Conservation (phyloP, 345 rosid species). For the Populus nigra region DNA sequence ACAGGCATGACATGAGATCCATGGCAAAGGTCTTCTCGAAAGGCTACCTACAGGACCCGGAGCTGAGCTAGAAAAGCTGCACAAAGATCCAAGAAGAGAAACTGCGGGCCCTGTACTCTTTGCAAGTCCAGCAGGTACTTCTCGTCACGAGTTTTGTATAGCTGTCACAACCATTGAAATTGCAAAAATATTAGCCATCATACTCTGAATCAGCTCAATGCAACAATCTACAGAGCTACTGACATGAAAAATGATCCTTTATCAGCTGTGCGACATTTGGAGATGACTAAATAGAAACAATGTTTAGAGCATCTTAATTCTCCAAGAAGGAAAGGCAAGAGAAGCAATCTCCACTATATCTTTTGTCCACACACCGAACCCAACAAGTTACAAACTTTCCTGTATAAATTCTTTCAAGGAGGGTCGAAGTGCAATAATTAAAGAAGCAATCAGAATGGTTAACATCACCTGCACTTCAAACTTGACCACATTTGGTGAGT, state of each 20-base stretch:
- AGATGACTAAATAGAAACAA: no score
- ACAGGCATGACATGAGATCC: conserved; percentile 25
- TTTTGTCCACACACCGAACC: not conserved
- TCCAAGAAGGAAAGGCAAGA: not conserved
- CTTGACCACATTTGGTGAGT: conserved; percentile 65
- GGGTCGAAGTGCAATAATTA: not conserved
- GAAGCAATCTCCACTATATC: not conserved
- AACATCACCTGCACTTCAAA: conserved; percentile 83
- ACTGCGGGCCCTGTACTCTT: conserved; percentile 79
- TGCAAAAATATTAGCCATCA: not conserved
- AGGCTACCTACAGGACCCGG: conserved; percentile 54
- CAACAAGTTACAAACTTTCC: no score
- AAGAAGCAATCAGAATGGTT: not conserved
- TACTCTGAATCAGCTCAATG: not conserved
- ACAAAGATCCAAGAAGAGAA: conserved; percentile 89
- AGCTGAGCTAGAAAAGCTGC: conserved; percentile 88
- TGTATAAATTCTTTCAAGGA: not conserved
- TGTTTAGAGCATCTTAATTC: not conserved
- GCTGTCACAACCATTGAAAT: conserved; percentile 41
- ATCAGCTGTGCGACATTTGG: not conserved
- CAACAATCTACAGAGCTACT: not conserved
- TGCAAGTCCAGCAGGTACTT: conserved; percentile 86
- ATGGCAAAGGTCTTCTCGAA: conserved; percentile 6
- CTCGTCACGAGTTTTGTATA: conserved; percentile 82
- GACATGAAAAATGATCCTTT: not conserved